These are phyloP conservation scores for Ogataea sp. DNA, from an alignment of 805 yeast species.

Conservation along the genomic window DNA sequence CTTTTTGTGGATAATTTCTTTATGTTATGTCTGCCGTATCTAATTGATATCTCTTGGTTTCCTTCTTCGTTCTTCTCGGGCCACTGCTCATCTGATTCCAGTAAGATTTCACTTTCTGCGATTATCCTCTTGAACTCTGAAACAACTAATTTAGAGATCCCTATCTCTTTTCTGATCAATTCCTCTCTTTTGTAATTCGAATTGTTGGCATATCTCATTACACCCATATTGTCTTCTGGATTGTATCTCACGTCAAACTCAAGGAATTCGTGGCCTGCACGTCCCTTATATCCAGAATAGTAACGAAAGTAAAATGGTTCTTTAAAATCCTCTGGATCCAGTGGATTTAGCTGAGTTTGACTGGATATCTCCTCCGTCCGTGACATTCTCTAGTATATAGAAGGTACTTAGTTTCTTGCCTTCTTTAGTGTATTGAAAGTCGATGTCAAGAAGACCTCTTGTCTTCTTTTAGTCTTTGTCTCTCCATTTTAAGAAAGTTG, in stretches of 20 bases:
- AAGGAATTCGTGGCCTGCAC: conserved; percentile 35
- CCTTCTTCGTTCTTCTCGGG: conserved; percentile 32
- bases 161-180: conserved; percentile 29
- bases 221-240: conserved; percentile 5
- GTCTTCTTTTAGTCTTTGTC: no score
- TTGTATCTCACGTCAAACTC: conserved; percentile 17
- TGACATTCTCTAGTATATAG: no score
- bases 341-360: no score
- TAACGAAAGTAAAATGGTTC: conserved; percentile 29
- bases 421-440: no score
- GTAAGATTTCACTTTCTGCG: conserved; percentile 30
- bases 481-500: no score
- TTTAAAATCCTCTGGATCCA: not conserved
- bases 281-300: conserved; percentile 36
- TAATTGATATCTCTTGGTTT: conserved; percentile 32
- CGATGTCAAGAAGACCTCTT: no score
- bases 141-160: conserved; percentile 26
- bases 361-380: not conserved
- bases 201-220: conserved; percentile 33
- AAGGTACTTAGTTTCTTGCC: no score
- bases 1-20: conserved; percentile 29
- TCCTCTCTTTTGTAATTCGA: conserved; percentile 37
- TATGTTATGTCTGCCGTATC: conserved; percentile 26
- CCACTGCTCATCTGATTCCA: conserved; percentile 33
- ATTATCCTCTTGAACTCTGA: conserved; percentile 27